These are phyloP conservation scores for Ceratocystis cacaofunesta DNA, from an alignment of 2,329 filamentous ascomycete genomes.

Conservation along the genomic window DNA sequence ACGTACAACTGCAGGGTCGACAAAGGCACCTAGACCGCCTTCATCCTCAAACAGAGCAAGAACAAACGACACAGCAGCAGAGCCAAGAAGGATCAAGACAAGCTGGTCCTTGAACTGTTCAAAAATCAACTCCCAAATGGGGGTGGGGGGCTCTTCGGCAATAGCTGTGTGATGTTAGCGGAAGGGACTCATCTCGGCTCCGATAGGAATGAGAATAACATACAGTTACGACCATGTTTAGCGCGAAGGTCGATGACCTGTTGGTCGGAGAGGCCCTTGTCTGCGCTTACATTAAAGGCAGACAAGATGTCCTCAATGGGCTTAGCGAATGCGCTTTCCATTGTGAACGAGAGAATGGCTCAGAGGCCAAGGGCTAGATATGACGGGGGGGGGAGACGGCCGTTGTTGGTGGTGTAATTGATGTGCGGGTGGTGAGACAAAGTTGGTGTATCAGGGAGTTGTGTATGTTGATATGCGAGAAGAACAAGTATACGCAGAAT, in stretches of 20 bases:
- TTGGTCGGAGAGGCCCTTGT: slow-evolving; percentile 41
- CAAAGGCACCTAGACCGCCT: slow-evolving; percentile 92
- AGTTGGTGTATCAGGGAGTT: neutral
- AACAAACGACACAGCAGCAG: slow-evolving; percentile 83
- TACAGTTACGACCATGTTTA: slow-evolving; percentile 53
- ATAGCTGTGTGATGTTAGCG: slow-evolving; percentile 31
- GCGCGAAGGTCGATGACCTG: slow-evolving; percentile 40
- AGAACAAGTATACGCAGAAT: slow-evolving; percentile 11
- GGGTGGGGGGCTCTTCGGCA: slow-evolving; percentile 83
- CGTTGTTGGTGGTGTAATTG: neutral
- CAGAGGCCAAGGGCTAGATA: slow-evolving; percentile 4
- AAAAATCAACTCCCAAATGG: slow-evolving; percentile 87
- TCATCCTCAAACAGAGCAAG: slow-evolving; percentile 86
- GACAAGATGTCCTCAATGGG: slow-evolving; percentile 43
- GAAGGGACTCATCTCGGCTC: no score
- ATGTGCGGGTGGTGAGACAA: neutral
- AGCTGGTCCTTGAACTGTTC: slow-evolving; percentile 99
- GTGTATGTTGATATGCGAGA: slow-evolving; percentile 3
- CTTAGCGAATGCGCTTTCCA: slow-evolving; percentile 50
- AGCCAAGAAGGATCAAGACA: slow-evolving; percentile 85
- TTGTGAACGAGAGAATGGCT: slow-evolving; percentile 23
- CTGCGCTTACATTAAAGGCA: slow-evolving; percentile 40
- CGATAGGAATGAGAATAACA: neutral
- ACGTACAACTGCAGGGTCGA: slow-evolving; percentile 86
- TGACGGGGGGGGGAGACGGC: neutral